Evolutionary conservation across 768 basidiomycete species (phyloP), one percentile per base, ranked within the genome.

Genomic region (Dentipellis sp.): DNA sequence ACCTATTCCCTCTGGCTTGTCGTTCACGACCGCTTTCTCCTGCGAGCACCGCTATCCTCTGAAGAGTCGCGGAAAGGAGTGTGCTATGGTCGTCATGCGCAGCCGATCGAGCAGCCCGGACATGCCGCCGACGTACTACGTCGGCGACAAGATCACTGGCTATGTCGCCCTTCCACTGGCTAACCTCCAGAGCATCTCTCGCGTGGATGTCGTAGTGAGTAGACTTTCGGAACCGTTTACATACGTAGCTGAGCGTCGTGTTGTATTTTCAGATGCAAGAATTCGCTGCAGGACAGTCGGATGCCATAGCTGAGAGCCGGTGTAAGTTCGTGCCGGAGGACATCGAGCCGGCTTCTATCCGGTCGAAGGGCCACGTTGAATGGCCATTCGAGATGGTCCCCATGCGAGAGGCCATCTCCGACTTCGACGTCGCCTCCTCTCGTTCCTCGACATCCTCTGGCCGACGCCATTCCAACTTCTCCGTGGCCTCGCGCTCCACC

Each of bases 131-230:
- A 4, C 50, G 14, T 46, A 59, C 8, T 45, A 56, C 19, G 29
- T 53, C 8, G 60, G 58, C 45, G 60, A 61, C 22, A 58, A 56
- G 7, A 19, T 61, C 3, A 46, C 9, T 0, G 60, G 60, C 21
- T 23, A 4, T 34, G 35, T 61, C 4, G 29, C 46, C 23, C 40
- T 56, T 8, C 55, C 60, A 23, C 38, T 39, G 12, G 23, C 22
- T 35, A 34, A 54, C 6, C 12, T 59, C 14, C 23, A 11, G 23
- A 17, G 34, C 42, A 56, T 59, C 37, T 46, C 14, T n/a, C 46
- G 37, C 12, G 40, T 61, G 23, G 58, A 61, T 7, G 52, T 59
- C 29, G 53, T 52, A 12, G 60, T 61, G 35, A 52, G 60, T 54
- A 11, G 4, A 10, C 2, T 29, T n/a, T 17, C 21, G 12, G 3